phyloP scores from a whole-genome alignment of 176 grass and related monocot genomes.

The Olyra latifolia region DNA sequence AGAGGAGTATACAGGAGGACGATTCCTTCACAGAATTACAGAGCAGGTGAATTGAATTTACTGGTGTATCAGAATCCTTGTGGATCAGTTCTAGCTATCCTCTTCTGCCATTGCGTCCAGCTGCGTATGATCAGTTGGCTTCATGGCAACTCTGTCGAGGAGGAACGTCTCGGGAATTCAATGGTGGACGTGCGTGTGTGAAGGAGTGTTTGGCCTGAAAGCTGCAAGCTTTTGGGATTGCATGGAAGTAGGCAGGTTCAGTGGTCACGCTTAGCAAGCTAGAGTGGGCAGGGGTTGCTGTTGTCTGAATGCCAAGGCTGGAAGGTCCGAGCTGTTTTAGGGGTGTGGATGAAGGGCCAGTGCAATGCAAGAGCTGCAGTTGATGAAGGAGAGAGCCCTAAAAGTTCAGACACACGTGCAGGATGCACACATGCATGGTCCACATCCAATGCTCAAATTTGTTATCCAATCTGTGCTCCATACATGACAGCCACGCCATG shows the following conservation, averaged over 20 bases:
- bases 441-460: constrained; percentile 33
- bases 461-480: constrained; percentile 27
- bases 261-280: not conserved
- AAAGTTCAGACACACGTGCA: too few relatives aligned
- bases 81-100: not conserved
- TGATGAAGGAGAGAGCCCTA: too few relatives aligned
- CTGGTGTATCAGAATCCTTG: constrained; percentile 19
- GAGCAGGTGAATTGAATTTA: too few relatives aligned
- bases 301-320: constrained; percentile 17
- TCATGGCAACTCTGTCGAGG: too few relatives aligned
- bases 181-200: not conserved
- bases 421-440: too few relatives aligned
- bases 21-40: too few relatives aligned
- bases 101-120: not conserved
- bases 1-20: too few relatives aligned
- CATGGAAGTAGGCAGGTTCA: not conserved
- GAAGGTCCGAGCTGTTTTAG: constrained; percentile 12
- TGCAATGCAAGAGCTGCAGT: not conserved
- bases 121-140: not conserved
- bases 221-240: not conserved
- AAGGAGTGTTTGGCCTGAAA: constrained; percentile 19
- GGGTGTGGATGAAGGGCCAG: constrained; percentile 23
- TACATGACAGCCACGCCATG: constrained; percentile 13
- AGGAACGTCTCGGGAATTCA: constrained; percentile 21
- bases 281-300: constrained; percentile 7